Evolutionary conservation across 352 stramenopile genomes (phyloP), one percentile per base, ranked within the genome.

Genomic region (Globisporangium okanoganense): DNA sequence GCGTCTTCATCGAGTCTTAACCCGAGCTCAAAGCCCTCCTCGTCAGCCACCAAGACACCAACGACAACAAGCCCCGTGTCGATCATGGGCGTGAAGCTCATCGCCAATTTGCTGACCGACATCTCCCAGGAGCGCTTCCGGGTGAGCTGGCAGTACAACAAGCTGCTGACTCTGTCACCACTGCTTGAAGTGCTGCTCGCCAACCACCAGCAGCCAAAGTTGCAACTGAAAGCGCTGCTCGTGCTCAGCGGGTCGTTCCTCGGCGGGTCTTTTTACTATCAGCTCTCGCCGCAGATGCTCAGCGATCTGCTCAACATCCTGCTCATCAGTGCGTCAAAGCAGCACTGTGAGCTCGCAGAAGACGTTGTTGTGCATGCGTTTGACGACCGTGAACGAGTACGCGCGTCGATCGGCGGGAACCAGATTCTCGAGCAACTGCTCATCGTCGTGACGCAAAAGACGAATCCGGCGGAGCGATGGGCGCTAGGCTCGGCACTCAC

Each of bases 351-450:
- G 0, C 67, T 75, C 7, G 73, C 77, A 33, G 75, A 88, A 51
- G 48, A 59, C 18, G 61, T 87, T 6, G 70, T 90, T 2, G 74
- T 88, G 18, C 69, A 56, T n/a, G 77, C 81, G 4, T 90, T 90
- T 48, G 64, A 78, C 2, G 65, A 82, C 12, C 43, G 65, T 0
- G 56, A 70, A 0, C 58, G 72, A 16, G 73, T 83, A 24, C 73
- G 72, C 5, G 49, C 63, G 18, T 81, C 75, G 3, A 80, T 88
- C 25, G 75, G 64, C 12, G 77, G 75, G 7, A 85, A 73, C 50
- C 75, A 88, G 31, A 86, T 88, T 48, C 70, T 90, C 0, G 78
- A 90, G 58, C 81, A 85, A 44, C 56, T 88, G 3, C 61, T 90
- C 24, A 88, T 90, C 29, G 72, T 88, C 1, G 85, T 88, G 38